A percentile compares a stretch with the other conserved stretches of the same genome.
phyloP scores from a whole-genome alignment of 805 yeast genomes.

The Komagataella populi region DNA sequence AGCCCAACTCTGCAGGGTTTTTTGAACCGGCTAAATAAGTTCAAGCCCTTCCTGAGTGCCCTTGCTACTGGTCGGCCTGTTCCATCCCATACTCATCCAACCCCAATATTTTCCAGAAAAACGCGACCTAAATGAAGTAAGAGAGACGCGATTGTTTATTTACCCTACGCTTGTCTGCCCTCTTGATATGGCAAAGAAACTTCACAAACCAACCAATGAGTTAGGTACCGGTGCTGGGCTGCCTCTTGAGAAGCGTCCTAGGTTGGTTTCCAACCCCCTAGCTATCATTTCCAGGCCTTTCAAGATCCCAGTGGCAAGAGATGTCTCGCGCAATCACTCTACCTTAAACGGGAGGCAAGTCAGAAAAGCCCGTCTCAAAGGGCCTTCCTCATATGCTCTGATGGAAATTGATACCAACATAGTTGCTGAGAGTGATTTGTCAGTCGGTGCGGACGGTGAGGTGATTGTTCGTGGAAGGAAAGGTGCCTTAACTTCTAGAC shows the following conservation, averaged over 20 bases:
- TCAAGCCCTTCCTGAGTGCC: too few relatives aligned
- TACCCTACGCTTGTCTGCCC: background rate
- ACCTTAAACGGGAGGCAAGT: constrained; percentile 10
- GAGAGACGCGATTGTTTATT: background rate
- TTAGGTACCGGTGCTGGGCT: constrained; percentile 64
- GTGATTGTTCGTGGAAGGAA: constrained; percentile 18
- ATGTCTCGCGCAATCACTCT: constrained; percentile 7
- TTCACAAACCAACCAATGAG: constrained; percentile 28
- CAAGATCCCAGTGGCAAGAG: constrained; percentile 40
- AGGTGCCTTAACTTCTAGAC: constrained; percentile 51
- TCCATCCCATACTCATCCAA: background rate
- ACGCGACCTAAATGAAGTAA: background rate
- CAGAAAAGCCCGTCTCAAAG: constrained; percentile 16
- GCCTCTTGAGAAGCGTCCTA: constrained; percentile 38
- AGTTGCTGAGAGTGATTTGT: constrained; percentile 21
- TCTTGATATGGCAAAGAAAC: constrained; percentile 6
- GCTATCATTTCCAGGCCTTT: constrained; percentile 52
- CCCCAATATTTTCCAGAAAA: background rate
- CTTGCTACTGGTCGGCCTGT: background rate
- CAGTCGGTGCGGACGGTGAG: constrained; percentile 16
- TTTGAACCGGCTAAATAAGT: too few relatives aligned
- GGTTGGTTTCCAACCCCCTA: constrained; percentile 37
- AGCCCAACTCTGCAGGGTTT: too few relatives aligned
- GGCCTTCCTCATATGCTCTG: constrained; percentile 27
- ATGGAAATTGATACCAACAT: constrained; percentile 14